Evolutionary conservation across 2,329 filamentous ascomycete species (phyloP), one percentile per base, ranked within the genome.

Genomic region (Phialophora verrucosa): DNA sequence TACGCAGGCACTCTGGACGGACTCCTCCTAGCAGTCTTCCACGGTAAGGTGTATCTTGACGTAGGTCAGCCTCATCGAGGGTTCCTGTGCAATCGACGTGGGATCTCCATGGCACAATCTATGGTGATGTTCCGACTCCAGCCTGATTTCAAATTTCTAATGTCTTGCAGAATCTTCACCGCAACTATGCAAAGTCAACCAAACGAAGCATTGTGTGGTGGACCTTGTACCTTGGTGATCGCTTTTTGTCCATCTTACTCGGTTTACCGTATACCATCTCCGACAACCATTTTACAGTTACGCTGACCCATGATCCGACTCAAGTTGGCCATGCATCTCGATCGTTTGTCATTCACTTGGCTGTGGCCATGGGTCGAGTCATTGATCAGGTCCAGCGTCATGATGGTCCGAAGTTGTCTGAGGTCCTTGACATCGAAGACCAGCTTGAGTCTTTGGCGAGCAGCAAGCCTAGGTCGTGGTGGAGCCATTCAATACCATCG

Each of bases 51-150:
- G 20, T 65, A 62, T 44, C 58, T 65, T 20, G 63, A 65, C 29
- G 31, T 61, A 29, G 63, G 63, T 12, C 63, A 65, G 31, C 63
- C 63, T 31, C 58, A 49, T 38, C 63, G 63, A 35, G 63, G 55
- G 2, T 65, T 65, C 50, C 35, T 65, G 42, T 65, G 58, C 35
- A 65, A 65, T 42, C 57, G 63, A 7, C 63, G 59, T 12, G 63
- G 57, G 7, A 44, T 65, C 8, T 53, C 56, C 5, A 3, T 65
- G 29, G 47, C 47, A n/a, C 63, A 65, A 38, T n/a, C 47, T 12
- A 61, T 65, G 63, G 63, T 65, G 27, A 58, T 27, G 2, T 47
- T 56, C 42, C 25, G n/a, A n/a, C n/a, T n/a, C 31, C 6, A 4
- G n/a, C 2, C 4, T 35, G 38, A 35, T 4, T 14, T 11, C 29